Conservation (phyloP, 768 basidiomycete species). For the Pisolithus tinctorius region DNA sequence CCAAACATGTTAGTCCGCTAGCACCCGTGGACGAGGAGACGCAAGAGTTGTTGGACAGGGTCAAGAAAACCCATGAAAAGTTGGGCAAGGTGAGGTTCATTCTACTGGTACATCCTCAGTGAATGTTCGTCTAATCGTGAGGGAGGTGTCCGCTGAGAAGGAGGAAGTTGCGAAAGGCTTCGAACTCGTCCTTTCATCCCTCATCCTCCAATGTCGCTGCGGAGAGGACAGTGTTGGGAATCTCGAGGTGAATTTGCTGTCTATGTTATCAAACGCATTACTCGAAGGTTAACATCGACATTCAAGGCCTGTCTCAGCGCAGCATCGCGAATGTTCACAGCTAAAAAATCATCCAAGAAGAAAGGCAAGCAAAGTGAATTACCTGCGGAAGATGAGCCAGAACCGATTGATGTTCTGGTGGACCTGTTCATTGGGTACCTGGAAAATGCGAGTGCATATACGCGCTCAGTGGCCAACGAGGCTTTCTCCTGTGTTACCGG, state of each 20-base stretch:
- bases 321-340: constrained; percentile 46
- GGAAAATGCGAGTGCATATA: constrained; percentile 74
- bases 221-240: constrained; percentile 50
- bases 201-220: constrained; percentile 68
- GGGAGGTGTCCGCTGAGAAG: constrained; percentile 8
- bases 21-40: constrained; percentile 53
- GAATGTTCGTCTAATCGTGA: background rate
- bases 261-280: background rate
- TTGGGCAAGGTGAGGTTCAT: constrained; percentile 37
- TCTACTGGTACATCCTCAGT: background rate
- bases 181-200: constrained; percentile 63
- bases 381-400: constrained; percentile 28
- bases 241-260: constrained; percentile 46
- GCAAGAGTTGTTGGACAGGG: constrained; percentile 36
- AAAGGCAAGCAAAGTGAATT: constrained; percentile 18
- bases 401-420: constrained; percentile 78
- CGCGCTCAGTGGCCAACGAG: constrained; percentile 73
- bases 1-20: constrained; percentile 56
- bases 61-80: constrained; percentile 33
- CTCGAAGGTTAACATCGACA: background rate
- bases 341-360: constrained; percentile 31
- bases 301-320: constrained; percentile 54
- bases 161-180: constrained; percentile 48
- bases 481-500: constrained; percentile 70
- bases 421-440: constrained; percentile 89